These are phyloP conservation scores for Orbilia blumenaviensis DNA, from an alignment of 2,329 filamentous ascomycete species.

Conservation along the genomic window DNA sequence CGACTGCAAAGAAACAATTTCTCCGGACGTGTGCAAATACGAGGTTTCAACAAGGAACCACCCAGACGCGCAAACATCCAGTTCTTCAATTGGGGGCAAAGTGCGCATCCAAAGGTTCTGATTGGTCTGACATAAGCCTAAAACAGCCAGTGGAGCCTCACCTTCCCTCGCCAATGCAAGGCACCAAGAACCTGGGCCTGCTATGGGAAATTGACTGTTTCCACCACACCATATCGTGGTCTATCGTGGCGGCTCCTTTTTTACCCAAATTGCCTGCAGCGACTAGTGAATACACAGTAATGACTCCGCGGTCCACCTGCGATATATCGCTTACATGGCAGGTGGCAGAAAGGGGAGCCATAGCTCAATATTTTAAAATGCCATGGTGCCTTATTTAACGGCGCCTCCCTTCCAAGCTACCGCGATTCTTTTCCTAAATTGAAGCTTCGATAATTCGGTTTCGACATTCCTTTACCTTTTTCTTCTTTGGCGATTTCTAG, in stretches of 20 bases:
- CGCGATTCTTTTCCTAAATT: conserved; percentile 34
- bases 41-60: conserved; percentile 38
- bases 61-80: neutral
- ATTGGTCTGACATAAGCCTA: conserved; percentile 18
- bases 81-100: conserved; percentile 1
- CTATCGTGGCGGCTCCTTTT: conserved; percentile 42
- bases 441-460: conserved; percentile 6
- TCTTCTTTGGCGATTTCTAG: conserved; percentile 21
- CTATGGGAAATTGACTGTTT: neutral
- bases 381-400: conserved; percentile 37
- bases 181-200: conserved; percentile 21
- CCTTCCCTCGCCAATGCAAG: conserved; percentile 28
- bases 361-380: neutral
- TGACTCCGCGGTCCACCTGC: conserved; percentile 14
- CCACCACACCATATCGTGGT: conserved; percentile 22
- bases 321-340: conserved; percentile 10
- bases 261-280: conserved; percentile 33
- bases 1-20: conserved; percentile 15
- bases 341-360: neutral
- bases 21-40: too few relatives aligned
- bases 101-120: neutral
- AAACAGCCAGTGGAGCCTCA: conserved; percentile 35
- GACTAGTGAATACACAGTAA: neutral
- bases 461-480: conserved; percentile 33
- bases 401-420: conserved; percentile 39